Evolutionary conservation across 257 asterid species (phyloP).

Genomic region (Leptodermis oblonga): DNA sequence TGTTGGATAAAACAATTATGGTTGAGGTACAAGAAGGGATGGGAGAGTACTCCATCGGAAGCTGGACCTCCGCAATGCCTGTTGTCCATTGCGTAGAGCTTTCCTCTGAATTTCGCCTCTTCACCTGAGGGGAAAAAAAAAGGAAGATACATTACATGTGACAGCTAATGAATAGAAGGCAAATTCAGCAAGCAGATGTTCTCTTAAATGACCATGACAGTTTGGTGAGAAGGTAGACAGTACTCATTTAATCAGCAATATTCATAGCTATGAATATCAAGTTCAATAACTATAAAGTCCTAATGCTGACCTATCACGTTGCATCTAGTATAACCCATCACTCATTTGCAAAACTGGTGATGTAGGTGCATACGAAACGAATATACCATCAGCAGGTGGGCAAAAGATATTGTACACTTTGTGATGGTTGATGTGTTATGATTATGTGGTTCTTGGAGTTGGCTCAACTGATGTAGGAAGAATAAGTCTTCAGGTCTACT

Average conservation of each 20-base stretch:
- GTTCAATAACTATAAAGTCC: neutral
- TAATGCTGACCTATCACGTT: too few species aligned
- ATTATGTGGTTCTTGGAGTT: too few species aligned
- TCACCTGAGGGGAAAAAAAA: slow-evolving; percentile 47
- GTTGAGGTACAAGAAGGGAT: slow-evolving; percentile 1
- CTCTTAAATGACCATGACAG: neutral
- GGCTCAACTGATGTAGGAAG: neutral
- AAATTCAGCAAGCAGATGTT: neutral
- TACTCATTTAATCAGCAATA: neutral
- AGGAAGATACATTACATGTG: neutral
- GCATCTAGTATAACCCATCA: neutral
- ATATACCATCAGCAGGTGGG: too few species aligned
- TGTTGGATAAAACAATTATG: neutral
- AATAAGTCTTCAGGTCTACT: neutral
- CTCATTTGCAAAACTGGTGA: neutral
- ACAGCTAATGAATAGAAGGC: neutral
- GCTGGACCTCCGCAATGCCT: slow-evolving; percentile 97
- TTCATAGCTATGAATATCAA: neutral
- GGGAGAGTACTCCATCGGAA: slow-evolving; percentile 82
- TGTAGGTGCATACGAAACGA: neutral
- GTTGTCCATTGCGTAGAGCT: slow-evolving; percentile 99
- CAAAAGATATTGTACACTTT: too few species aligned
- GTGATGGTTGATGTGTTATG: too few species aligned
- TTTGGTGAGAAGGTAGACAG: neutral
- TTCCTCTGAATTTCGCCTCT: slow-evolving; percentile 82